These are phyloP conservation scores for Colletotrichum tofieldiae DNA, from an alignment of 2,329 filamentous ascomycete genomes.

Conservation along the genomic window DNA sequence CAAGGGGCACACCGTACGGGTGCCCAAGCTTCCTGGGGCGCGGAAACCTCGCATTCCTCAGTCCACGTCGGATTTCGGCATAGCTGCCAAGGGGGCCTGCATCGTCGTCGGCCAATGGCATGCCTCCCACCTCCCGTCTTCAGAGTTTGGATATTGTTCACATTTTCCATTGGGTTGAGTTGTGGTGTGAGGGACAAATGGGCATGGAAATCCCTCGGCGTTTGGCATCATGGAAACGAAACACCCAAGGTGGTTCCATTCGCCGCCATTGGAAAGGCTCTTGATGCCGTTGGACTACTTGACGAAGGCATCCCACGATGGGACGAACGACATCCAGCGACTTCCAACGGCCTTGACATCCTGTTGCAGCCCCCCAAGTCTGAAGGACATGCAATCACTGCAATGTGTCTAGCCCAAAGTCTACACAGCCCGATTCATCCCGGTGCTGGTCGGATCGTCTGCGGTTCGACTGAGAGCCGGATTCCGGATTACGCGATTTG, in stretches of 20 bases:
- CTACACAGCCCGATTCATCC: slow-evolving; percentile 27
- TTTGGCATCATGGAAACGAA: slow-evolving; percentile 16
- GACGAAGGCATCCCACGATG: slow-evolving; percentile 19
- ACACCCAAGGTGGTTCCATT: not conserved
- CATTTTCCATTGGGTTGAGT: not conserved
- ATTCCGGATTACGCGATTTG: slow-evolving; percentile 22
- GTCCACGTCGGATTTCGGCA: slow-evolving; percentile 41
- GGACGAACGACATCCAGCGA: slow-evolving; percentile 35
- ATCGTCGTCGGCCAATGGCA: slow-evolving; percentile 27
- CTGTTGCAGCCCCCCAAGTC: not conserved
- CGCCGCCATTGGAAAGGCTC: slow-evolving; percentile 3
- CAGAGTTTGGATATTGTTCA: not conserved
- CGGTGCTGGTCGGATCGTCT: slow-evolving; percentile 10
- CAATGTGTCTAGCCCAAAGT: slow-evolving; percentile 10
- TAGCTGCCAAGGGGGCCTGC: slow-evolving; percentile 36
- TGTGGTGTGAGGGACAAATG: not conserved
- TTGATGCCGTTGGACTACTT: slow-evolving; percentile 1
- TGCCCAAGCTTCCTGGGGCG: slow-evolving; percentile 30
- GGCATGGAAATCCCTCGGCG: not conserved
- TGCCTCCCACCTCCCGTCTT: slow-evolving; percentile 20
- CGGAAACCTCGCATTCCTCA: slow-evolving; percentile 26
- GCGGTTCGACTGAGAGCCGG: slow-evolving; percentile 14
- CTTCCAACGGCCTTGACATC: not conserved
- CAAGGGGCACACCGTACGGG: slow-evolving; percentile 11
- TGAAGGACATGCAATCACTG: slow-evolving; percentile 21